Base-by-base conservation (phyloP, 805 yeast genomes). In the Barnettozyma populi region DNA sequence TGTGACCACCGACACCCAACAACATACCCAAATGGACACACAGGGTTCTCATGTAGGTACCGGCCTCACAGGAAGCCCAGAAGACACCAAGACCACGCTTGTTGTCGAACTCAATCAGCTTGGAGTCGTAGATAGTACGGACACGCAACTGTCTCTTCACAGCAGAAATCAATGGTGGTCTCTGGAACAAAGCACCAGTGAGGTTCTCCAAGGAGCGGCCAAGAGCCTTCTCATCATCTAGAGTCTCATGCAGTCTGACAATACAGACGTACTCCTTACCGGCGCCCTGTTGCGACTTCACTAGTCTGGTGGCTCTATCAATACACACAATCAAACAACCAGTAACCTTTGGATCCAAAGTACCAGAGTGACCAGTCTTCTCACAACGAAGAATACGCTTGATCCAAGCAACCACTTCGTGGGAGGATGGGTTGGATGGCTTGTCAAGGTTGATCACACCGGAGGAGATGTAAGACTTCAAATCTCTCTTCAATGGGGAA, bases 31-130 rank as follows among this genome's bases (percentile, higher is more conserved):
- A 75, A 72, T 94, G 99, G 49, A 94, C 99, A 84, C 99, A 94
- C 61, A 94, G 75, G 44, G 99, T 94, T 80, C 99, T 86, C 97
- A 94, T 94, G 74, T 94, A 94, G 52, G 99, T 94, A 73, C 99
- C 99, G 52, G 99, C 99, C 76, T 94, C 99, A 79, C 99, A 94
- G 37, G 96, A 86, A 51, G 98, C 99, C 99, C 99, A 94, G 76
- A 94, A 94, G 32, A 94, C 98, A 74, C 96, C 96, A 53, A 94
- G 78, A 61, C 94, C 92, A 71, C 98, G 85, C 73, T 94, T 90
- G 72, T 90, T 86, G 73, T 90, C 99, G 64, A 94, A 94, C 73
- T 94, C 99, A 62, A 94, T 82, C 67, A 94, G 77, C 57, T 92
- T 90, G 54, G 97, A 87, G 66, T 94, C 98, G 71, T 94, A 94